These are phyloP conservation scores for Rhododendron mucronatum DNA, from an alignment of 148 eudicot species.

Conservation along the genomic window DNA sequence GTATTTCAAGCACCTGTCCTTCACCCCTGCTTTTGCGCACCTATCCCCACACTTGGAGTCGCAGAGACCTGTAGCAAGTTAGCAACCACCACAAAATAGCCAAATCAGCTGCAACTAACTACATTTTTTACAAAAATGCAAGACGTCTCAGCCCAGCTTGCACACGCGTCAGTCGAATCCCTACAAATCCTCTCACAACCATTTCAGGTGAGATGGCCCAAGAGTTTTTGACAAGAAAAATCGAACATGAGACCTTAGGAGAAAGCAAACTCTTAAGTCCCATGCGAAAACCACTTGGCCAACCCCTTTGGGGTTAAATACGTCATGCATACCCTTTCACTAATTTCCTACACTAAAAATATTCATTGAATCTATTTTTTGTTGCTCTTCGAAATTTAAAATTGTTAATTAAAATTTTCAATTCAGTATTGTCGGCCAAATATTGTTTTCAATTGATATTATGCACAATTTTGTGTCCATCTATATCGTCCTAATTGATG, in stretches of 20 bases:
- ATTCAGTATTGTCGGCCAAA: no score
- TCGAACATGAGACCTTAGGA: no score
- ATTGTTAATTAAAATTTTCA: no score
- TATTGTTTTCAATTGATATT: no score
- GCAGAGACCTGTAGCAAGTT: slow-evolving; percentile 16
- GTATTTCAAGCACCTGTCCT: slow-evolving; percentile 34
- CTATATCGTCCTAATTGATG: no score
- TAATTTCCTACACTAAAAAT: background rate
- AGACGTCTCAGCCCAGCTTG: background rate
- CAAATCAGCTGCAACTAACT: background rate
- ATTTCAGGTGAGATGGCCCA: background rate
- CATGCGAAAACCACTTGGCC: no score
- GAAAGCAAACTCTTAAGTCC: no score
- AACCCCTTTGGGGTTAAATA: background rate
- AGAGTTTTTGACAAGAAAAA: background rate
- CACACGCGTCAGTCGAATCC: background rate
- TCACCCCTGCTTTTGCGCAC: slow-evolving; percentile 31
- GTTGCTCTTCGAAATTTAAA: no score
- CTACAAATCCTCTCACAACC: no score
- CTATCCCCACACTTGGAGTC: slow-evolving; percentile 25
- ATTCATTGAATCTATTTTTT: no score
- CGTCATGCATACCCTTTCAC: background rate
- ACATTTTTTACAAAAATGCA: no score
- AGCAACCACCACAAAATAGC: background rate
- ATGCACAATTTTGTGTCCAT: no score